Conservation (phyloP, 257 asterid genomes). For the Gynochthodes officinalis region DNA sequence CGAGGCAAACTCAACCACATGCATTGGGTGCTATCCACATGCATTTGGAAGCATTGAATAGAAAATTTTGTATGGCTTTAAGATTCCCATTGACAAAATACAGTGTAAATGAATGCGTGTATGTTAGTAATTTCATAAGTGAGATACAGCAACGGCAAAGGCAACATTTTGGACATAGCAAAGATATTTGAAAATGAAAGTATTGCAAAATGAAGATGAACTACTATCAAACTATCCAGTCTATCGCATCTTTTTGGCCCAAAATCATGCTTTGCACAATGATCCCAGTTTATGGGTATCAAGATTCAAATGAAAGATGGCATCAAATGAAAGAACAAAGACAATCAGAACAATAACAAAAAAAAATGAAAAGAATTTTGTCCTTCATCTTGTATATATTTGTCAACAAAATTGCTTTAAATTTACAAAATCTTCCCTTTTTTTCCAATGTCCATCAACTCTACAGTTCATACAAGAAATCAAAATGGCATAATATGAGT, state of each 20-base stretch:
- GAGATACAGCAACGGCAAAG: too few species aligned
- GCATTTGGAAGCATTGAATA: too few species aligned
- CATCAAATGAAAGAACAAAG: constrained; percentile 31
- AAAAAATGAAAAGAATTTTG: constrained; percentile 16
- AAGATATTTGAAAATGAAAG: neutral
- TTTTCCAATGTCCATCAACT: constrained; percentile 3
- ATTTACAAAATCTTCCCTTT: constrained; percentile 21
- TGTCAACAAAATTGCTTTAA: constrained; percentile 46
- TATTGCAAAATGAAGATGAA: neutral
- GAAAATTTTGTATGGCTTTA: too few species aligned
- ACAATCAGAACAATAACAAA: constrained; percentile 2
- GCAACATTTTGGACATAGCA: neutral
- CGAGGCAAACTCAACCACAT: too few species aligned
- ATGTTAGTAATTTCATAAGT: too few species aligned
- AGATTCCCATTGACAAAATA: too few species aligned
- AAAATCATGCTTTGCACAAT: neutral
- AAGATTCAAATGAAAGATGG: constrained; percentile 6
- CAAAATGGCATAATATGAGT: constrained; percentile 91
- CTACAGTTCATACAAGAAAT: constrained; percentile 14
- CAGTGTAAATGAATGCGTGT: too few species aligned
- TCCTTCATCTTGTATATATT: constrained; percentile 6
- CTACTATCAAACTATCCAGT: neutral
- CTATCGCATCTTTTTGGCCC: neutral
- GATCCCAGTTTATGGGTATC: neutral
- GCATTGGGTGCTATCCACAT: too few species aligned